phyloP scores from a whole-genome alignment of 2,329 filamentous ascomycete genomes.

The Aspergillus luchuensis region DNA sequence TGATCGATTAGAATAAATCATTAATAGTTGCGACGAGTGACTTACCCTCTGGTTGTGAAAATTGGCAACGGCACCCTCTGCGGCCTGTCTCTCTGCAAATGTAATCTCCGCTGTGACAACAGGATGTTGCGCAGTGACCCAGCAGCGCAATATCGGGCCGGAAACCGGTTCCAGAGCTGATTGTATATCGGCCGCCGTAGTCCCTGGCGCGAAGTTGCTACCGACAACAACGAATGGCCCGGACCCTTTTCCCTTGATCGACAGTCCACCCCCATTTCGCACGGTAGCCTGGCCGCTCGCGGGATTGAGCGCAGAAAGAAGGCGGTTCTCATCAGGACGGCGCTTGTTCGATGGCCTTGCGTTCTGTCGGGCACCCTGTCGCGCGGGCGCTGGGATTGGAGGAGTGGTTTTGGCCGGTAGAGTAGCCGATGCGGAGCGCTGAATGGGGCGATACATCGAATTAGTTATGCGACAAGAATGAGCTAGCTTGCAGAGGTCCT shows the following conservation, averaged over 20 bases:
- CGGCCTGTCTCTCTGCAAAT: slow-evolving; percentile 57
- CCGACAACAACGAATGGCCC: slow-evolving; percentile 61
- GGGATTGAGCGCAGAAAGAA: slow-evolving; percentile 34
- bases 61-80: slow-evolving; percentile 61
- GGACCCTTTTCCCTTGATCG: slow-evolving; percentile 56
- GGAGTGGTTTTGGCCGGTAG: slow-evolving; percentile 41
- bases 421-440: slow-evolving; percentile 47
- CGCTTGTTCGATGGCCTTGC: slow-evolving; percentile 34
- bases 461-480: slow-evolving; percentile 9
- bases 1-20: slow-evolving; percentile 29
- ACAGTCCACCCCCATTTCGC: slow-evolving; percentile 46
- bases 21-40: background rate
- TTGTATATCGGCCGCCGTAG: slow-evolving; percentile 66
- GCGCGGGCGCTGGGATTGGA: slow-evolving; percentile 31
- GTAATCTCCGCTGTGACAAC: slow-evolving; percentile 63
- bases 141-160: slow-evolving; percentile 57
- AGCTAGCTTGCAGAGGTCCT: background rate
- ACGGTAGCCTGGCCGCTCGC: slow-evolving; percentile 34
- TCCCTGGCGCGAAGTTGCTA: slow-evolving; percentile 67
- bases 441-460: slow-evolving; percentile 2
- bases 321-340: slow-evolving; percentile 37
- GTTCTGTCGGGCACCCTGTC: slow-evolving; percentile 22
- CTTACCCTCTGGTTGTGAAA: slow-evolving; percentile 65
- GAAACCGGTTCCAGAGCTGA: slow-evolving; percentile 58
- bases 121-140: slow-evolving; percentile 54